A percentile compares a stretch with the other conserved stretches of the same genome.
Evolutionary conservation across 2,329 filamentous ascomycete genomes (phyloP).

Genomic region (Colletotrichum theobromicola): DNA sequence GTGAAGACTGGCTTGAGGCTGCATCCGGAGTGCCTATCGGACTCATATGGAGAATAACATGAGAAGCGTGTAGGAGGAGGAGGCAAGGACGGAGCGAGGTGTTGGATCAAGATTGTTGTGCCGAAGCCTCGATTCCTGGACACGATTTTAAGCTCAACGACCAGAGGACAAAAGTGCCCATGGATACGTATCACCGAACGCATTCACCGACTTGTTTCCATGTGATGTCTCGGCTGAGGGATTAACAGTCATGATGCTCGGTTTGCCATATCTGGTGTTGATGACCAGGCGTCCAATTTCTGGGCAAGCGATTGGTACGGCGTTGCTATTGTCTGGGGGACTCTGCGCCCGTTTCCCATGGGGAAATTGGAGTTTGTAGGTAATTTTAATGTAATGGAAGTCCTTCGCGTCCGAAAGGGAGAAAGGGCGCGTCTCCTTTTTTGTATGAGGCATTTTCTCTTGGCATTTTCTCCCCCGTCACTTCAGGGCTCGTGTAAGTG

Average conservation of each 20-base stretch:
- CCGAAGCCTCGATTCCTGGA: background rate
- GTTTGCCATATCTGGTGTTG: background rate
- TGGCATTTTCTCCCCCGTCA: background rate
- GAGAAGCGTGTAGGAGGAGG: background rate
- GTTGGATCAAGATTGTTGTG: background rate
- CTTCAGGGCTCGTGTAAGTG: background rate
- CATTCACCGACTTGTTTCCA: background rate
- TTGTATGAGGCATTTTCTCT: slow-evolving; percentile 18
- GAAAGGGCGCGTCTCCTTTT: background rate
- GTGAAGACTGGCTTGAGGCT: background rate
- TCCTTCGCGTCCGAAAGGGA: background rate
- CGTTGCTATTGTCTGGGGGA: background rate
- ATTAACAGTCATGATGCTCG: background rate
- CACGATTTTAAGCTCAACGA: background rate
- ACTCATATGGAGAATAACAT: background rate
- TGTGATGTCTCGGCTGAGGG: slow-evolving; percentile 2
- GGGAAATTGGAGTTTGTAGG: background rate
- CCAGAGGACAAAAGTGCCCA: background rate
- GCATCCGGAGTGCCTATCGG: background rate
- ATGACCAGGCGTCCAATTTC: background rate
- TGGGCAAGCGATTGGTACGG: background rate
- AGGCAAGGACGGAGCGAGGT: background rate
- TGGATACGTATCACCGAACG: background rate
- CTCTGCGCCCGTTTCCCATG: background rate
- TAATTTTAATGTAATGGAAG: slow-evolving; percentile 15